phyloP scores from a whole-genome alignment of 176 grass and related monocot species.

The Miscanthus lutarioriparius region DNA sequence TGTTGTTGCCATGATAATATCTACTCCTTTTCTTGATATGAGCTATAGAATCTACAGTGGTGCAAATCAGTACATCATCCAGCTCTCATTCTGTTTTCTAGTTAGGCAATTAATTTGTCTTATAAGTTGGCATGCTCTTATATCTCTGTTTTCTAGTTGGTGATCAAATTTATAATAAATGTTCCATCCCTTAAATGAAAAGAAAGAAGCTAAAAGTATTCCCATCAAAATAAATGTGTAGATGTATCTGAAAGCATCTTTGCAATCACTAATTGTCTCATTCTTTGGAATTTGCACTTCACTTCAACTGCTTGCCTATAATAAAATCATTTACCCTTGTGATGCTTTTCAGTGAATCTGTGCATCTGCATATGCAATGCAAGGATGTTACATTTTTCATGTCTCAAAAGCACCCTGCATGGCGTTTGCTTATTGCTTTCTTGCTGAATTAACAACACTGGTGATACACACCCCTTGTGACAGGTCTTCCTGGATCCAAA shows the following conservation, averaged over 20 bases:
- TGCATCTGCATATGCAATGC: neutral
- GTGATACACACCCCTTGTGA: neutral
- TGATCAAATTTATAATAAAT: neutral
- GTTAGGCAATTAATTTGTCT: neutral
- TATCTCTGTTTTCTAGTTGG: neutral
- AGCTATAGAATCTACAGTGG: neutral
- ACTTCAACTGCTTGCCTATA: neutral
- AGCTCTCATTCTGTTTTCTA: neutral
- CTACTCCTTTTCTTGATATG: neutral
- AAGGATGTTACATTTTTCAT: neutral
- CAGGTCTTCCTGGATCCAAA: conserved; percentile 79
- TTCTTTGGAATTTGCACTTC: neutral
- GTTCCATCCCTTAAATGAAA: neutral
- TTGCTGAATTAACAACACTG: conserved; percentile 5
- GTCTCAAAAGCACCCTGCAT: neutral
- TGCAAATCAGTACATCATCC: neutral
- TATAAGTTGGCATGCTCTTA: neutral
- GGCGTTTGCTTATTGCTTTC: neutral
- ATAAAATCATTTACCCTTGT: neutral
- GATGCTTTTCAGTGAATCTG: neutral
- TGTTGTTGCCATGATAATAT: neutral
- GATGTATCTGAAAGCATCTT: neutral
- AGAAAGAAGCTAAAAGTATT: neutral
- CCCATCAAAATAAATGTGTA: neutral
- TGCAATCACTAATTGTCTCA: neutral